Evolutionary conservation across 768 basidiomycete species (phyloP).

Genomic region (Lactarius akahatsu): DNA sequence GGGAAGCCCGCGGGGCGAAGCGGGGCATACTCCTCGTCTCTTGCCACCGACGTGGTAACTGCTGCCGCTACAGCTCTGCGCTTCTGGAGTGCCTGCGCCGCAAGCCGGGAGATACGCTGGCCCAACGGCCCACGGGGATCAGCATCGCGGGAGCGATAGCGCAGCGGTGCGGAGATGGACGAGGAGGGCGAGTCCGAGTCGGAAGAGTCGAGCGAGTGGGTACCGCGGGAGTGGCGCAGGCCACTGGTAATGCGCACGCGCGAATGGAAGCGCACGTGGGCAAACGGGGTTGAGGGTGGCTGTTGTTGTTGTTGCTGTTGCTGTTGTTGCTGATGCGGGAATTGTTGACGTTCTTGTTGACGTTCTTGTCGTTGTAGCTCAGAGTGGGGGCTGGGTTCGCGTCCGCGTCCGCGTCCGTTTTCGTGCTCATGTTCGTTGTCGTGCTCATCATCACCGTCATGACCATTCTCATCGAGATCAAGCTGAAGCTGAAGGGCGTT

Average conservation of each 20-base stretch:
- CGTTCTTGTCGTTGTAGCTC: neutral
- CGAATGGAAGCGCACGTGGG: constrained; percentile 64
- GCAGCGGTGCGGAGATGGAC: constrained; percentile 79
- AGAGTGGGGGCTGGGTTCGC: neutral
- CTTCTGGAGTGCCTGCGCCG: constrained; percentile 30
- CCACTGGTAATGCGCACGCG: constrained; percentile 79
- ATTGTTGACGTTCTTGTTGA: neutral
- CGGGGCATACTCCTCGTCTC: constrained; percentile 18
- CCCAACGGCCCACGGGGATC: constrained; percentile 61
- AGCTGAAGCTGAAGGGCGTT: constrained; percentile 2
- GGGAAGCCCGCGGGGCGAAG: constrained; percentile 19
- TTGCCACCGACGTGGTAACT: neutral
- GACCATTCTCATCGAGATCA: constrained; percentile 6
- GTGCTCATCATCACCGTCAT: constrained; percentile 23
- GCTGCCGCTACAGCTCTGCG: constrained; percentile 13
- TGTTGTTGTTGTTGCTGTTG: neutral
- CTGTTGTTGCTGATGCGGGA: neutral
- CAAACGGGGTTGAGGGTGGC: constrained; percentile 20
- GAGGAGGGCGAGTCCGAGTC: constrained; percentile 51
- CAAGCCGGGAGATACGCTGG: constrained; percentile 46
- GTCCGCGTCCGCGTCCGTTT: neutral
- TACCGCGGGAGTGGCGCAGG: constrained; percentile 47
- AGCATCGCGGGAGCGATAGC: constrained; percentile 50
- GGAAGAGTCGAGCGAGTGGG: constrained; percentile 23
- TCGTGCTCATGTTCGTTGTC: constrained; percentile 7